Evolutionary conservation across 225 moss, liverwort and hornwort species (phyloP), one percentile per base, ranked within the genome.

Genomic region (Marchantia polymorpha): DNA sequence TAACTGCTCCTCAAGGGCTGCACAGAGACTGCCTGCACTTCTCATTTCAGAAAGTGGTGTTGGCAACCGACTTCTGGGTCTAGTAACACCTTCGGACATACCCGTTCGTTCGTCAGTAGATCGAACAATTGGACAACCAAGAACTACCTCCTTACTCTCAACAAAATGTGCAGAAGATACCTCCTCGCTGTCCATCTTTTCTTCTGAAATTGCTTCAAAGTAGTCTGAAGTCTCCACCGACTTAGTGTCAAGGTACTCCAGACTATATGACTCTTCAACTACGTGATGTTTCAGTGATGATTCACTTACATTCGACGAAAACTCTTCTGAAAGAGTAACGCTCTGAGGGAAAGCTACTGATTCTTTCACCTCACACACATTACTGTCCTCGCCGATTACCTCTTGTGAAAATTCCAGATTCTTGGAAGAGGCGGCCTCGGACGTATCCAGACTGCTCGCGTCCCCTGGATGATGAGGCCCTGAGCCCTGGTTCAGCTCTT

Each of bases 1-100:
- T 64, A 87, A 77, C 77, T 84, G 87, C 64, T 78, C 84, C 77
- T 87, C 87, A 19, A 87, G 64, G 14, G 87, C 82, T 72, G 87
- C 84, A 71, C 87, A 84, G 64, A 87, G 60, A 69, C 72, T 82
- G 80, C 87, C 84, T 49, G 84, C 87, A 84, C 82, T 84, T 20
- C 82, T 76, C 52, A 87, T 81, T 79, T 83, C 87, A 55, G 72
- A 51, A 9, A 56, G 80, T 23, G 64, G 59, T 47, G 58, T 65
- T 55, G 59, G 77, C 67, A 74, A 53, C 29, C 79, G 58, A 58
- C 77, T 46, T 12, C 15, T 80, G 7, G 54, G 22, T 17, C 25
- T 67, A 63, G 69, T 30, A 16, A 52, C 49, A 15, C 52, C 47
- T 23, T 74, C 74, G 17, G 55, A 46, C 23, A 60, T 66, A 67